Percentiles rank a stretch among this genome's conserved stretches.
These are phyloP conservation scores for Carex parvula DNA, from an alignment of 176 grass and related monocot species.

Conservation along the genomic window DNA sequence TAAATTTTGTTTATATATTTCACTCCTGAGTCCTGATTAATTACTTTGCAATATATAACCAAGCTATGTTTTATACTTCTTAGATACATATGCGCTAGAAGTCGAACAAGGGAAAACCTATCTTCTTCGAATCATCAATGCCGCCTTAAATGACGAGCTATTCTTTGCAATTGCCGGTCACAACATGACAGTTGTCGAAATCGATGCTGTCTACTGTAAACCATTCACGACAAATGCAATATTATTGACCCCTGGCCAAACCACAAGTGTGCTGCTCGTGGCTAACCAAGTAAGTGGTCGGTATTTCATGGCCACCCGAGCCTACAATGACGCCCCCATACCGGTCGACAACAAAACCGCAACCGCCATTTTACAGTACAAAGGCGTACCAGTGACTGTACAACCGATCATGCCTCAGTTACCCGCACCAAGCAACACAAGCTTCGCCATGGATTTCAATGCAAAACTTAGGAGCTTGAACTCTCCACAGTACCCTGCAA, in stretches of 20 bases:
- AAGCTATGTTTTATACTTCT: not conserved
- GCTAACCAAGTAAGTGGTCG: slow-evolving; percentile 35
- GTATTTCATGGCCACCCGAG: slow-evolving; percentile 47
- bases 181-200: slow-evolving; percentile 62
- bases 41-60: not conserved
- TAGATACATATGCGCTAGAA: slow-evolving; percentile 54
- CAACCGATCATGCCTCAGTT: slow-evolving; percentile 31
- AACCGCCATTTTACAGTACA: slow-evolving; percentile 58
- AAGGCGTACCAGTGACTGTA: slow-evolving; percentile 26
- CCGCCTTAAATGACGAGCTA: slow-evolving; percentile 58
- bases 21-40: not conserved
- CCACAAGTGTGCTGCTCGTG: slow-evolving; percentile 49
- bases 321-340: slow-evolving; percentile 41
- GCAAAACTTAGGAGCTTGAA: slow-evolving; percentile 46
- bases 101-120: slow-evolving; percentile 47
- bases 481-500: slow-evolving; percentile 30
- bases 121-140: slow-evolving; percentile 63
- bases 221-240: slow-evolving; percentile 33
- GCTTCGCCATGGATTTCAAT: slow-evolving; percentile 36
- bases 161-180: slow-evolving; percentile 62
- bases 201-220: slow-evolving; percentile 61
- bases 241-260: slow-evolving; percentile 47
- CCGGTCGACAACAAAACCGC: slow-evolving; percentile 51
- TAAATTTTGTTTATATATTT: no score
- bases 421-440: slow-evolving; percentile 28